These are phyloP conservation scores for Hawksworthiomyces lignivorus DNA, from an alignment of 2,329 filamentous ascomycete species.

Conservation along the genomic window DNA sequence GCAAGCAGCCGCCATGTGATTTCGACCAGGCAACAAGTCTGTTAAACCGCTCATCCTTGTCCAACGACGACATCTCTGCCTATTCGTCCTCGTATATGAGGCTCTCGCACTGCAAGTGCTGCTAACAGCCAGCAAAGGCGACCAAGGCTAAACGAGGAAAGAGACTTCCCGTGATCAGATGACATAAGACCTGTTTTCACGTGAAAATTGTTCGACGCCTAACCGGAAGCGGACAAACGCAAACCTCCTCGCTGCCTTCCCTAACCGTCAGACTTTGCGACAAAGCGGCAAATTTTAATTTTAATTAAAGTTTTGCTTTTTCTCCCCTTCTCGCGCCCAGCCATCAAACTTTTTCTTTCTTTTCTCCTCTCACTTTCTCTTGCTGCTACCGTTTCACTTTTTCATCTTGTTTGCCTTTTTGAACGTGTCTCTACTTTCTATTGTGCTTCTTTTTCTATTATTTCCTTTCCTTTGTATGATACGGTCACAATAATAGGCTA, in stretches of 20 bases:
- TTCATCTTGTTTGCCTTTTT: neutral
- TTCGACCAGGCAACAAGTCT: constrained; percentile 42
- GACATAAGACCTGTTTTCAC: neutral
- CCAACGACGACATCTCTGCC: constrained; percentile 5
- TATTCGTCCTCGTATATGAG: too few species aligned
- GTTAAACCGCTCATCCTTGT: constrained; percentile 19
- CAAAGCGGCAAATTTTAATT: constrained; percentile 8
- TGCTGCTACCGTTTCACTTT: neutral
- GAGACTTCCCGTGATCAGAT: neutral
- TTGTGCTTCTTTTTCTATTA: too few species aligned
- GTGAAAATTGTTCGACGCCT: neutral
- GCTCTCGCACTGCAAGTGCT: too few species aligned
- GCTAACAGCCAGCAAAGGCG: too few species aligned
- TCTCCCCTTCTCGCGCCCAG: too few species aligned
- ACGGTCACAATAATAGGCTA: too few species aligned
- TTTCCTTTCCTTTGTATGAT: too few species aligned
- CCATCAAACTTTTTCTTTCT: neutral
- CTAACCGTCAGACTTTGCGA: neutral
- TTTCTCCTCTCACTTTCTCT: neutral
- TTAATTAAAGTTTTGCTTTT: neutral
- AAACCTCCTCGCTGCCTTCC: neutral
- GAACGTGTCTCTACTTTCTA: too few species aligned
- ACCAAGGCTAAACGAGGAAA: too few species aligned
- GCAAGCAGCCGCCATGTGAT: constrained; percentile 37
- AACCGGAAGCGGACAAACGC: neutral